Base-by-base conservation (phyloP, 495 filamentous ascomycete genomes). In the Hypoxylon perforatum region DNA sequence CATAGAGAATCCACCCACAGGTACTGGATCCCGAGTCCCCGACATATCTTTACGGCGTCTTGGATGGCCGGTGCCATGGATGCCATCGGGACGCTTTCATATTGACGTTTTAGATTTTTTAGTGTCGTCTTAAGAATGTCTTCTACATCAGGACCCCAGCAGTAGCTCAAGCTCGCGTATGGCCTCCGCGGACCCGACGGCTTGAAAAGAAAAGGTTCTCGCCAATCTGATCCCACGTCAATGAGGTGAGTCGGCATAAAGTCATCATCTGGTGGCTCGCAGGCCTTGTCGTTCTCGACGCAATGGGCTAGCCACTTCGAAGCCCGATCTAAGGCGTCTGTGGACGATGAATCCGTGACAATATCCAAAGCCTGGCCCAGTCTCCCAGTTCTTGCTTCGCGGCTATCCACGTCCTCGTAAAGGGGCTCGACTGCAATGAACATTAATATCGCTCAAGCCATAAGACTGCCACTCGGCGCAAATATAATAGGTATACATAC, bases 1-100 rank as follows among this genome's bases (percentile, higher is more conserved):
- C 73, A 77, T 39, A 75, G 59, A 35, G 65, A 55, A 60, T 77
- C 75, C 28, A 76, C 67, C 74, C 75, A 78, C 30, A 78, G 66
- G 60, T 78, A 80, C 23, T 51, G 50, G 18, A 75, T 56, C 9
- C 67, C 70, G 6, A 81, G 63, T 22, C 45, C 63, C 33, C 70
- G 39, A 28, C 72, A 66, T 8, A 77, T 39, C 33, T 15, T 45
- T 19, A 80, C 53, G 14, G 78, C 76, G 52, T 80, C 74, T 59
- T 65, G 69, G 62, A 76, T 70, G 55, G 75, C 67, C 50, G 47
- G 49, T 44, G 66, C 60, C 10, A 71, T 57, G 23, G 33, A 48
- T 42, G n/a, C n/a, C n/a, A 68, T 63, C 33, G 67, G 59, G 30
- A 69, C 54, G 46, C 45, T 56, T 4, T 35, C 30, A 35, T 5